Conservation (phyloP, 768 basidiomycete genomes). For the Strobilomyces dryophilus region DNA sequence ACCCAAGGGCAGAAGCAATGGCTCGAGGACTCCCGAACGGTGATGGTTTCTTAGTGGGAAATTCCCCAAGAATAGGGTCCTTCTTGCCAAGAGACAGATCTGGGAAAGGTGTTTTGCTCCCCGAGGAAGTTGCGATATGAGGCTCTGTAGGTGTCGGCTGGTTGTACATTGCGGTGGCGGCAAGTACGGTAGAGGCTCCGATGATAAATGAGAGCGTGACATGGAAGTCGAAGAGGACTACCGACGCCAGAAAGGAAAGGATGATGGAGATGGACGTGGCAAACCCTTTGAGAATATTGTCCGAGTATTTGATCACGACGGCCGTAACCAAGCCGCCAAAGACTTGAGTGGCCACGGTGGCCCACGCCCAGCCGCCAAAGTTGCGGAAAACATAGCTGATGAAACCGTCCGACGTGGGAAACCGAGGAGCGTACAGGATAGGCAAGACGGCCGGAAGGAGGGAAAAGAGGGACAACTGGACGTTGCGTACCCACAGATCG, state of each 20-base stretch:
- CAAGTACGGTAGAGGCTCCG: conserved; percentile 80
- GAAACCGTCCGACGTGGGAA: conserved; percentile 43
- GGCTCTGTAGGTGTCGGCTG: conserved; percentile 48
- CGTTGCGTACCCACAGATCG: conserved; percentile 88
- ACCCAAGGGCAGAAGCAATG: conserved; percentile 47
- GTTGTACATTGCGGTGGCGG: conserved; percentile 95
- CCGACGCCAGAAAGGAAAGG: conserved; percentile 90
- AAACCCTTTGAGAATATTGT: conserved; percentile 96
- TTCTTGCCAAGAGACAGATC: conserved; percentile 44
- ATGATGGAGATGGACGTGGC: conserved; percentile 94
- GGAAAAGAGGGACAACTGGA: conserved; percentile 86
- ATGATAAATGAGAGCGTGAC: conserved; percentile 86
- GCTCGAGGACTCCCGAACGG: conserved; percentile 49
- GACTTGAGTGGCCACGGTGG: conserved; percentile 86
- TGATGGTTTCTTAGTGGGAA: conserved; percentile 43
- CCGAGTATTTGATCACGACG: conserved; percentile 94
- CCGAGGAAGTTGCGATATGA: conserved; percentile 30
- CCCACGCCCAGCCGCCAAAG: conserved; percentile 95
- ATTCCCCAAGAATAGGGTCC: conserved; percentile 60
- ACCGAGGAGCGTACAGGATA: conserved; percentile 53
- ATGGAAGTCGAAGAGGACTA: conserved; percentile 84
- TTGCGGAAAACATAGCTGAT: conserved; percentile 67
- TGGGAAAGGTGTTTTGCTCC: conserved; percentile 35
- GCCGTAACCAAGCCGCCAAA: conserved; percentile 93
- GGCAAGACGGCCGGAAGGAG: conserved; percentile 86